Base-by-base conservation (phyloP, 176 grass and related monocot species). In the Thinopyrum elongatum region DNA sequence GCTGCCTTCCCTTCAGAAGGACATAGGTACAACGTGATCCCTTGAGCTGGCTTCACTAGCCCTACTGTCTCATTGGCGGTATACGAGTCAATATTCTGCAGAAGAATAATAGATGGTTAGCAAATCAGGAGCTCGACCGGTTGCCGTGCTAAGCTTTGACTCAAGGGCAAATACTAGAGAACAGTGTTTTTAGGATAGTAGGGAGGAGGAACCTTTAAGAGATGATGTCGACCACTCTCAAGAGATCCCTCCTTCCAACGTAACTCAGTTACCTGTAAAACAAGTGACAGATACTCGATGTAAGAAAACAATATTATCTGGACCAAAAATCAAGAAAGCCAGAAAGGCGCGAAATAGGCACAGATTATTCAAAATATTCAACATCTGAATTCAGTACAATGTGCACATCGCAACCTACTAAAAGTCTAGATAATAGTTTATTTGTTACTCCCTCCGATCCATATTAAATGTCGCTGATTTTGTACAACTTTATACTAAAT, bases 61-160 rank as follows among this genome's bases (percentile, higher is more conserved):
- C 93, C 93, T 31, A 95, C 95, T 87, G 85, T 98, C 49, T 81
- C 82, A 76, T 92, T 89, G 6, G 86, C 26, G 61, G 85, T 78
- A 65, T 95, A 98, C 3, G 91, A 90, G 33, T 93, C 83, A 23
- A 92, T 92, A n/a, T 27, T 87, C 93, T 98, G 86, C 61, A 93
- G 57, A 49, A 79, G 26, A 81, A 34, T 6, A n/a, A 76, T 64
- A 82, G 71, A 17, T 34, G 36, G 59, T 80, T 65, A 76, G 8
- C 12, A 89, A 69, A 75, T 76, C 29, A 79, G 42, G 22, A 61
- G 36, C 31, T 46, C 6, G 42, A 12, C 3, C 42, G 0, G 10
- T 17, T 13, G 67, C 70, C 3, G 21, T 26, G n/a, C 61, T 62
- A 36, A 27, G 17, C 19, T 81, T 39, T 49, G 36, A 73, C 27